Percentiles rank a stretch among this genome's conserved stretches.
phyloP scores from a whole-genome alignment of 164 flowering plant genomes.

The Hamamelis virginiana region DNA sequence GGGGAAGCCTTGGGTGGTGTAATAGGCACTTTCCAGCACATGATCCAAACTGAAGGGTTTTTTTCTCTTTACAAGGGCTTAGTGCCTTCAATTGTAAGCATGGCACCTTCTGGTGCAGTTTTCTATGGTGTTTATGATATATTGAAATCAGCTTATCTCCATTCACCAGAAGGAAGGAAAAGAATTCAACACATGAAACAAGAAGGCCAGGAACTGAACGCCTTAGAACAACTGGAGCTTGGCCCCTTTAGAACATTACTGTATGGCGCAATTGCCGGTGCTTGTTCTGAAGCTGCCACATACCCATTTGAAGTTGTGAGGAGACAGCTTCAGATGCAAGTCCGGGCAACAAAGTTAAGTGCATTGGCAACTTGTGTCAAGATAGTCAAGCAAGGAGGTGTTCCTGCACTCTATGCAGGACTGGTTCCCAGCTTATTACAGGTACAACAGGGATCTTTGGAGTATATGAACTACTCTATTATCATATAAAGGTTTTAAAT shows the following conservation, averaged over 20 bases:
- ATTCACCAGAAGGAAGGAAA: constrained; percentile 82
- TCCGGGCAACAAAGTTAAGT: constrained; percentile 56
- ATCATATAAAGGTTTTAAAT: too few relatives aligned
- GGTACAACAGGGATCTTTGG: constrained; percentile 10
- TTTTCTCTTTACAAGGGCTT: constrained; percentile 92
- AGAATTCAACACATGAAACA: constrained; percentile 56
- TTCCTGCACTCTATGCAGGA: constrained; percentile 36
- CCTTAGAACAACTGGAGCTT: constrained; percentile 82
- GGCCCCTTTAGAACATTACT: constrained; percentile 79
- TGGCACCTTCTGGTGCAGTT: constrained; percentile 96
- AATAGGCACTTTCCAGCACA: constrained; percentile 66
- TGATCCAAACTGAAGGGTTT: constrained; percentile 85
- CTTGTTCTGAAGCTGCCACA: constrained; percentile 93
- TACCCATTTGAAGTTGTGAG: constrained; percentile 96
- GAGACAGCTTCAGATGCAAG: constrained; percentile 89
- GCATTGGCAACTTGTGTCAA: constrained; percentile 60
- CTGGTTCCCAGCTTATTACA: constrained; percentile 33
- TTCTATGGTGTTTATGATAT: constrained; percentile 93
- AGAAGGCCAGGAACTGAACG: constrained; percentile 68
- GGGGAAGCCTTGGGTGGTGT: constrained; percentile 93
- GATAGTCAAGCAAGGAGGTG: constrained; percentile 72
- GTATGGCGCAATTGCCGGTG: constrained; percentile 93
- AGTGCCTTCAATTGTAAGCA: constrained; percentile 77
- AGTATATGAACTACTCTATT: not conserved
- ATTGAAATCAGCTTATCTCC: constrained; percentile 80